Conservation (phyloP, 1,284 basidiomycete genomes). For the Mycena citricolor region DNA sequence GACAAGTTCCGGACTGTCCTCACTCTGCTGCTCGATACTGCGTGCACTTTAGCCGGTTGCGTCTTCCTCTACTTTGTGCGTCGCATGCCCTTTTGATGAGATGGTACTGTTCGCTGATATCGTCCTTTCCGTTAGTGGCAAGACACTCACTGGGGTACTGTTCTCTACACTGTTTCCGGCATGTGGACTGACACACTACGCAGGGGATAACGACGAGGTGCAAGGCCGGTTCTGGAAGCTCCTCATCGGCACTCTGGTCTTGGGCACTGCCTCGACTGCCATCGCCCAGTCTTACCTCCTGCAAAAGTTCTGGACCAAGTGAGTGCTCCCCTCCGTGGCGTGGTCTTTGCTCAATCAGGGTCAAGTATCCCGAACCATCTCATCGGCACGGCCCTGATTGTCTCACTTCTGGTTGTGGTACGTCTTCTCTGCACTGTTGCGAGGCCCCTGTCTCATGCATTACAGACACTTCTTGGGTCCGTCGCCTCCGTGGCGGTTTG, state of each 20-base stretch:
- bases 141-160: slow-evolving; percentile 15
- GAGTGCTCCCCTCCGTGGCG: neutral
- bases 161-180: neutral
- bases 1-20: slow-evolving; percentile 8
- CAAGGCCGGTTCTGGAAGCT: slow-evolving; percentile 7
- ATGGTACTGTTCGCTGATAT: slow-evolving; percentile 11
- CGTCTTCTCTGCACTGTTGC: neutral
- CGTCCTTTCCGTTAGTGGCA: slow-evolving; percentile 5
- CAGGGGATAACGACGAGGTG: slow-evolving; percentile 13
- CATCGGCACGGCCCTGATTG: slow-evolving; percentile 16
- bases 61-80: slow-evolving; percentile 17
- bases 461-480: slow-evolving; percentile 9
- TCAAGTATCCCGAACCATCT: slow-evolving; percentile 17
- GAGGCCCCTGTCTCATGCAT: neutral
- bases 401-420: slow-evolving; percentile 14
- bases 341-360: neutral
- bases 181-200: neutral
- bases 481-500: slow-evolving; percentile 15
- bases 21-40: slow-evolving; percentile 13
- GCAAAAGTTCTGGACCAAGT: slow-evolving; percentile 20
- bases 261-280: slow-evolving; percentile 1
- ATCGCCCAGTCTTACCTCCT: slow-evolving; percentile 11
- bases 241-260: slow-evolving; percentile 10
- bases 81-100: slow-evolving; percentile 1
- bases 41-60: slow-evolving; percentile 2